A percentile compares a stretch with the other conserved stretches of the same genome.
Conservation (phyloP, 345 rosid species). For the Cardiospermum halicacabum region DNA sequence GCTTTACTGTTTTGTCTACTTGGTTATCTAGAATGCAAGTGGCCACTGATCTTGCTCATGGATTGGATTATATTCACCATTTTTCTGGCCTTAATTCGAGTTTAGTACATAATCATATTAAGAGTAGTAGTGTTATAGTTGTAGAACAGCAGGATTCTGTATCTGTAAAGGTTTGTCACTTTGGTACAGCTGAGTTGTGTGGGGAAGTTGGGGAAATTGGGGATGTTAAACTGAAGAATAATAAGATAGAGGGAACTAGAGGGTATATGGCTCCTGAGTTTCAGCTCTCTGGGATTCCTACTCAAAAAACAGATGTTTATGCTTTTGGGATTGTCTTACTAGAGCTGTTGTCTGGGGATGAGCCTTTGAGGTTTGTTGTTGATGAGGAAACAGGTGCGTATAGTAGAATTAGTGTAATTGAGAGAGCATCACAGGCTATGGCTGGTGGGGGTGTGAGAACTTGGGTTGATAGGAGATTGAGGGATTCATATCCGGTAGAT, state of each 20-base stretch:
- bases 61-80: slow-evolving; percentile 36
- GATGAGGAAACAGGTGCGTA: slow-evolving; percentile 33
- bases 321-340: slow-evolving; percentile 51
- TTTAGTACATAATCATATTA: slow-evolving; percentile 31
- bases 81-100: slow-evolving; percentile 25
- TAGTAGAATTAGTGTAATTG: slow-evolving; percentile 33
- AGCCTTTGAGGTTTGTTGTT: slow-evolving; percentile 31
- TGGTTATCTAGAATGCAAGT: slow-evolving; percentile 51
- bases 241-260: slow-evolving; percentile 42
- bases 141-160: slow-evolving; percentile 14
- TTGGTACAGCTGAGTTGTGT: slow-evolving; percentile 28
- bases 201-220: slow-evolving; percentile 18
- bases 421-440: slow-evolving; percentile 35
- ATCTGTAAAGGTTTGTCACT: slow-evolving; percentile 30
- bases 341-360: slow-evolving; percentile 48
- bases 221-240: slow-evolving; percentile 22
- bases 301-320: slow-evolving; percentile 43
- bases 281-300: slow-evolving; percentile 27
- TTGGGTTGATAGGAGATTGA: slow-evolving; percentile 56
- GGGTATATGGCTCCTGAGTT: slow-evolving; percentile 62
- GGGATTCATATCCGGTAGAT: slow-evolving; percentile 60
- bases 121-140: slow-evolving; percentile 24
- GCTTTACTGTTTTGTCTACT: slow-evolving; percentile 40
- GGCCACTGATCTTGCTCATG: slow-evolving; percentile 41
- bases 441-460: slow-evolving; percentile 32